These are phyloP conservation scores for Begonia fuchsioides DNA, from an alignment of 306 rosid species.

Conservation along the genomic window DNA sequence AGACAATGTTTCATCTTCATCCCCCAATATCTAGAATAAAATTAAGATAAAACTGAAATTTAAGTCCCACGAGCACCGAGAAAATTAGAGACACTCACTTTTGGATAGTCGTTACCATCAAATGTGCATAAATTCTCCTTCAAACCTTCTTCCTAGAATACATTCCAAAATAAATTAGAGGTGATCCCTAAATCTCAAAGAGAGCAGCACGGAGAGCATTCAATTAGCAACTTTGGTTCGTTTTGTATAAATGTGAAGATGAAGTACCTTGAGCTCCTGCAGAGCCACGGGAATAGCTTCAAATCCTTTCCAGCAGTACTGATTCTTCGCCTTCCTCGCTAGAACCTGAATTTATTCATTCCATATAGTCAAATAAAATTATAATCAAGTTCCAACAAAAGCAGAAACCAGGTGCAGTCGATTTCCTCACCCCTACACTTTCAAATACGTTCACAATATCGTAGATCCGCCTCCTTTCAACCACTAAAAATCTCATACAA, in stretches of 20 bases:
- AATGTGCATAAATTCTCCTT: conserved; percentile 22
- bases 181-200: too few relatives aligned
- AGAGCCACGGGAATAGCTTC: conserved; percentile 51
- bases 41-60: not conserved
- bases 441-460: conserved; percentile 84
- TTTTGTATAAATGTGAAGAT: not conserved
- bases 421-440: conserved; percentile 52
- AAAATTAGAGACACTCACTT: conserved; percentile 16
- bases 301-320: conserved; percentile 80
- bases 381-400: not conserved
- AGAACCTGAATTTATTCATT: conserved; percentile 6
- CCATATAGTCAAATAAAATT: not conserved
- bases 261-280: conserved; percentile 46
- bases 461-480: conserved; percentile 80
- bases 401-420: not conserved
- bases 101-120: conserved; percentile 24
- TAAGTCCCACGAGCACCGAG: not conserved
- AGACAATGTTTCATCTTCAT: conserved; percentile 39
- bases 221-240: too few relatives aligned
- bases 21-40: conserved; percentile 34
- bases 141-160: conserved; percentile 49
- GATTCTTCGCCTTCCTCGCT: conserved; percentile 73
- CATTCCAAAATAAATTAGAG: conserved; percentile 3
- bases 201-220: too few relatives aligned
- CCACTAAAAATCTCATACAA: conserved; percentile 26